These are phyloP conservation scores for Serendipita indica DNA, from an alignment of 768 basidiomycete species.

Conservation along the genomic window DNA sequence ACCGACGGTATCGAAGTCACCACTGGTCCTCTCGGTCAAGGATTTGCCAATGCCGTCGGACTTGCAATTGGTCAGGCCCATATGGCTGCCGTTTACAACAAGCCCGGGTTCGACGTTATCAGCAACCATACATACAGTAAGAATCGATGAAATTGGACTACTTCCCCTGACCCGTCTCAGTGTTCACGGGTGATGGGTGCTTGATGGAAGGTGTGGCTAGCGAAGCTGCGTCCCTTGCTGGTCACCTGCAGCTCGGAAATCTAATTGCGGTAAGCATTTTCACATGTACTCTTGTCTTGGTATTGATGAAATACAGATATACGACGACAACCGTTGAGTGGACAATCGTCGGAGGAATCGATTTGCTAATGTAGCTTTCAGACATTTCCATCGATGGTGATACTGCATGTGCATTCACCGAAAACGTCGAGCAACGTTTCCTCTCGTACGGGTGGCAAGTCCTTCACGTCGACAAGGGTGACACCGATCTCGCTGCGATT, in stretches of 20 bases:
- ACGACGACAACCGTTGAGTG: constrained; percentile 84
- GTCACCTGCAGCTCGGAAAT: constrained; percentile 87
- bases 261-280: constrained; percentile 60
- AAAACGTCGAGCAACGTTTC: constrained; percentile 81
- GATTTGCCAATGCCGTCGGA: constrained; percentile 86
- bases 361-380: constrained; percentile 20
- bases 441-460: constrained; percentile 90
- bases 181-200: constrained; percentile 90
- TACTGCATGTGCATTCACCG: constrained; percentile 85
- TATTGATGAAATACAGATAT: constrained; percentile 40
- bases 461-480: constrained; percentile 66
- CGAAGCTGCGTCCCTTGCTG: constrained; percentile 84
- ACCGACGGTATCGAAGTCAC: constrained; percentile 80
- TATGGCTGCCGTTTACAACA: constrained; percentile 80
- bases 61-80: constrained; percentile 89
- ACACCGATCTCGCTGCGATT: constrained; percentile 70
- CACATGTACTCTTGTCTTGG: constrained; percentile 15
- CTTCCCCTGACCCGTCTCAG: constrained; percentile 25
- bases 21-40: constrained; percentile 91
- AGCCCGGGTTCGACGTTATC: constrained; percentile 62
- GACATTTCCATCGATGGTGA: constrained; percentile 95
- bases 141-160: constrained; percentile 12
- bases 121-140: constrained; percentile 81
- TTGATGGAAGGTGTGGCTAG: constrained; percentile 93
- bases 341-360: neutral